Conservation (phyloP, 768 basidiomycete species). For the Serpula lacrymans region DNA sequence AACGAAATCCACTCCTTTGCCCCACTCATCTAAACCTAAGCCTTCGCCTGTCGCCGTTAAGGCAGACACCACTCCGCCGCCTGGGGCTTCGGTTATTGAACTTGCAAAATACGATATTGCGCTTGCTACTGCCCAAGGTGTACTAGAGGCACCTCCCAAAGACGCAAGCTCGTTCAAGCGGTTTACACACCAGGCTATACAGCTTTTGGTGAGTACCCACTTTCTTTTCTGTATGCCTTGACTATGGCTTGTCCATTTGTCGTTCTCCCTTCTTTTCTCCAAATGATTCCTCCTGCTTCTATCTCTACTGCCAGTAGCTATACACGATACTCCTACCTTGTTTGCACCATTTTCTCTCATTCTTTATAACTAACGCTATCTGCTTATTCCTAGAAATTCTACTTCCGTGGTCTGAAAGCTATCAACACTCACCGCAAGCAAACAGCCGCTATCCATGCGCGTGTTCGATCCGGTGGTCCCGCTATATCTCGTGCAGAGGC, state of each 20-base stretch:
- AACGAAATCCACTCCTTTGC: slow-evolving; percentile 21
- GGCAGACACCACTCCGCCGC: slow-evolving; percentile 14
- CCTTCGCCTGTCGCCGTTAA: slow-evolving; percentile 19
- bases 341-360: no score
- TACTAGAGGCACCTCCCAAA: slow-evolving; percentile 61
- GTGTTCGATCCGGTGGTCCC: slow-evolving; percentile 57
- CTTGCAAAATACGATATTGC: slow-evolving; percentile 58
- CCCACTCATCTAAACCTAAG: slow-evolving; percentile 13
- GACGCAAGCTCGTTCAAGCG: slow-evolving; percentile 55
- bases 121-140: slow-evolving; percentile 65
- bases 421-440: slow-evolving; percentile 61
- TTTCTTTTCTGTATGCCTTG: neutral
- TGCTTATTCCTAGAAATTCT: slow-evolving; percentile 65
- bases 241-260: neutral
- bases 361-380: neutral
- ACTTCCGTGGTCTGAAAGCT: slow-evolving; percentile 70
- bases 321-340: no score
- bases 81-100: slow-evolving; percentile 35
- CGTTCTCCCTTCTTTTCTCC: slow-evolving; percentile 5
- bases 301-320: no score
- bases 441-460: slow-evolving; percentile 48
- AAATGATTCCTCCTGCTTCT: neutral
- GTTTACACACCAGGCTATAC: slow-evolving; percentile 45
- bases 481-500: slow-evolving; percentile 66
- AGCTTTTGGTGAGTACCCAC: slow-evolving; percentile 38